phyloP scores from a whole-genome alignment of 306 rosid genomes.

The Medicago arabica region DNA sequence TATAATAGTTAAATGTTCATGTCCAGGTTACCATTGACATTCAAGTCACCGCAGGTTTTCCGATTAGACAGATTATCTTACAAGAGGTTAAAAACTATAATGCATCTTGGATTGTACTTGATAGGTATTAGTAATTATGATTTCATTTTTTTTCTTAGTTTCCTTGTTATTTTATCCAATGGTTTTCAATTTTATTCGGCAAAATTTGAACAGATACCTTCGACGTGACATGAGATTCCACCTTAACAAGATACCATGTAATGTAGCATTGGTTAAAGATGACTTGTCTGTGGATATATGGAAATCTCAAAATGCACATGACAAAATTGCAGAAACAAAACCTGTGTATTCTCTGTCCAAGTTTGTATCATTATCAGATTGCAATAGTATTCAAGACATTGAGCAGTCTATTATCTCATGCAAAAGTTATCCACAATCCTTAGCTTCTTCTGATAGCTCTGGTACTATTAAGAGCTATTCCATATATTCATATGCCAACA shows the following conservation, averaged over 20 bases:
- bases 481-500: slow-evolving; percentile 40
- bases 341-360: slow-evolving; percentile 57
- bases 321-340: slow-evolving; percentile 48
- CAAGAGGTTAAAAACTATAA: slow-evolving; percentile 62
- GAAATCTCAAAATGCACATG: slow-evolving; percentile 47
- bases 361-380: slow-evolving; percentile 50
- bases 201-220: slow-evolving; percentile 58
- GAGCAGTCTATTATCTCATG: slow-evolving; percentile 50
- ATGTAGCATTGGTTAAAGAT: slow-evolving; percentile 68
- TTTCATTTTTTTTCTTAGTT: background rate
- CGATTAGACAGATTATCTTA: slow-evolving; percentile 67
- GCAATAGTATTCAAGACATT: slow-evolving; percentile 37
- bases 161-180: slow-evolving; percentile 1
- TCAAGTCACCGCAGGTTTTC: slow-evolving; percentile 79
- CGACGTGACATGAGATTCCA: slow-evolving; percentile 63
- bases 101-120: slow-evolving; percentile 79
- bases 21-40: slow-evolving; percentile 72
- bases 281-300: slow-evolving; percentile 51
- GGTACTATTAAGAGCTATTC: slow-evolving; percentile 35
- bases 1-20: background rate
- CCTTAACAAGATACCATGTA: slow-evolving; percentile 66
- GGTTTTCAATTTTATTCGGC: slow-evolving; percentile 28
- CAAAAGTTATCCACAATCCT: slow-evolving; percentile 41
- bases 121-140: slow-evolving; percentile 57
- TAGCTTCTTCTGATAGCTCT: slow-evolving; percentile 46